These are phyloP conservation scores for Cichorium intybus DNA, from an alignment of 140 eudicot genomes.

Conservation along the genomic window DNA sequence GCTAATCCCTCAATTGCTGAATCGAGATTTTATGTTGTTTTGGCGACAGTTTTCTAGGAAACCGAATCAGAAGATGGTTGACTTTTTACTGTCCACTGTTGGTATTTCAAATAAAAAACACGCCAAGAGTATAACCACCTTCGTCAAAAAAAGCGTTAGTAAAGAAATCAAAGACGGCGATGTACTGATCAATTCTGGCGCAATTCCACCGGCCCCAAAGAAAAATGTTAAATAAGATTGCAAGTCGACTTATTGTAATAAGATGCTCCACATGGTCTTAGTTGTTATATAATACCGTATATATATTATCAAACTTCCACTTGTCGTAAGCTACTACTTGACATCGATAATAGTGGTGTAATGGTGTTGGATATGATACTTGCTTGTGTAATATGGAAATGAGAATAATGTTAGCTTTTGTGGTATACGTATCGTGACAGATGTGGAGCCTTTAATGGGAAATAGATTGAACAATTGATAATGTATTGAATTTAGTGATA, in stretches of 20 bases:
- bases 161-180: constrained; percentile 65
- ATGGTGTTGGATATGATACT: no score
- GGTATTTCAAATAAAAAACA: constrained; percentile 84
- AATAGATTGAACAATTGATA: no score
- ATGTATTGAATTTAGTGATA: no score
- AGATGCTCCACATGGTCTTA: neutral
- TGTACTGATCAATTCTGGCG: constrained; percentile 28
- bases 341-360: no score
- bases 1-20: no score
- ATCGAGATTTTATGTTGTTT: neutral
- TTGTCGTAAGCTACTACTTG: no score
- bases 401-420: no score
- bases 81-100: constrained; percentile 67
- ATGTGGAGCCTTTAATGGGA: no score
- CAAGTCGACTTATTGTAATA: neutral
- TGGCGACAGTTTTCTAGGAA: constrained; percentile 65
- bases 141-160: constrained; percentile 75
- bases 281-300: neutral
- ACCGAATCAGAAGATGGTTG: constrained; percentile 84
- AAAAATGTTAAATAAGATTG: constrained; percentile 13
- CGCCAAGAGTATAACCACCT: constrained; percentile 87
- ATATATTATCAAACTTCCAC: no score
- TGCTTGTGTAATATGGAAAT: no score
- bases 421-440: no score
- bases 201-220: constrained; percentile 32